Conservation (phyloP, 495 filamentous ascomycete genomes). For the Xylaria nigripes region DNA sequence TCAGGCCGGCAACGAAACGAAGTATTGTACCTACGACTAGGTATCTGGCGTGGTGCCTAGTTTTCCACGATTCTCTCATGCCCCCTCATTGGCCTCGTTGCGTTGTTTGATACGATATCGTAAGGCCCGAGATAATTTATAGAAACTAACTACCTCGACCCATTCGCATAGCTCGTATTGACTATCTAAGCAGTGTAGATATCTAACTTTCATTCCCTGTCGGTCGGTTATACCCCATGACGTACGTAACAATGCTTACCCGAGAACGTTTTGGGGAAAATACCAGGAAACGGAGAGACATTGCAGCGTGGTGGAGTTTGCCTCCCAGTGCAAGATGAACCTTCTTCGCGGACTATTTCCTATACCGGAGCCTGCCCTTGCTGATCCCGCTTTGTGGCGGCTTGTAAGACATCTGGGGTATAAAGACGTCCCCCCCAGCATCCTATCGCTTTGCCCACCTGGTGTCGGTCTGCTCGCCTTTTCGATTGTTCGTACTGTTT, state of each 20-base stretch:
- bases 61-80: not conserved
- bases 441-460: not conserved
- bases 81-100: not conserved
- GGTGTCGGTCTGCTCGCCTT: not conserved
- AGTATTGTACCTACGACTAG: no score
- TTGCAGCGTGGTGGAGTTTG: not conserved
- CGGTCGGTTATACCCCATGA: no score
- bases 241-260: no score
- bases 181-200: no score
- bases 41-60: no score
- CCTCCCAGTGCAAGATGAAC: not conserved
- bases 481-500: not conserved
- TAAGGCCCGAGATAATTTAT: no score
- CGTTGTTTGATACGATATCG: no score
- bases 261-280: no score
- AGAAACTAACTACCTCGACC: no score
- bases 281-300: not conserved
- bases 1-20: no score
- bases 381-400: slow-evolving; percentile 4
- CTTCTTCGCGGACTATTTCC: slow-evolving; percentile 7
- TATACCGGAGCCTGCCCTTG: not conserved
- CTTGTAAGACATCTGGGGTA: not conserved
- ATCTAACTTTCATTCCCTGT: no score
- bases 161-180: no score
- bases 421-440: not conserved